Conservation (phyloP, 2,329 filamentous ascomycete genomes). For the Cladophialophora psammophila region DNA sequence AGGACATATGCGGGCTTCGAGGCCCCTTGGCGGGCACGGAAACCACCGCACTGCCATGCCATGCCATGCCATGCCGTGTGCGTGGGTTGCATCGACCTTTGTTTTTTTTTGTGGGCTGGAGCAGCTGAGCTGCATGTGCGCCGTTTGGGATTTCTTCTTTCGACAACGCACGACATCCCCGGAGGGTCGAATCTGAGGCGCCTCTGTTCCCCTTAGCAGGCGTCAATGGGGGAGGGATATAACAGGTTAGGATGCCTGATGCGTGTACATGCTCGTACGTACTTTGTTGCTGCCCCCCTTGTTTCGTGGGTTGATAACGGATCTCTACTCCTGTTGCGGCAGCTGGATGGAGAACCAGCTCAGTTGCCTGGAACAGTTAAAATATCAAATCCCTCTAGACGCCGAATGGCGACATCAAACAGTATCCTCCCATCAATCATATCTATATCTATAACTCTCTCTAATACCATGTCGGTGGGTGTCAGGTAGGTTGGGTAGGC, state of each 20-base stretch:
- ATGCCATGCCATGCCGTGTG: too few species aligned
- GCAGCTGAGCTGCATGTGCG: neutral
- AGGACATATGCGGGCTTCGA: slow-evolving; percentile 1
- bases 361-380: neutral
- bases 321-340: slow-evolving; percentile 15
- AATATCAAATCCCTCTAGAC: neutral
- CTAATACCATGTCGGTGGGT: neutral
- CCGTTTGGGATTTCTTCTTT: slow-evolving; percentile 4
- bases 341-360: slow-evolving; percentile 27
- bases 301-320: slow-evolving; percentile 18
- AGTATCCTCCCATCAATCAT: neutral
- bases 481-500: neutral
- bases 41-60: neutral
- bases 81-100: neutral
- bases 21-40: slow-evolving; percentile 3
- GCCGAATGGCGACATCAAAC: neutral
- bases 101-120: neutral
- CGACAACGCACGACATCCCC: neutral
- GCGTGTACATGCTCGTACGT: neutral
- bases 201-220: neutral
- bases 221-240: neutral
- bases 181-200: neutral
- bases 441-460: neutral
- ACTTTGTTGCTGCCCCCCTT: slow-evolving; percentile 4
- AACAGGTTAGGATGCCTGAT: neutral